Percentiles rank a stretch among this genome's conserved stretches.
phyloP scores from a whole-genome alignment of 495 filamentous ascomycete genomes.

The Neurospora pannonica region DNA sequence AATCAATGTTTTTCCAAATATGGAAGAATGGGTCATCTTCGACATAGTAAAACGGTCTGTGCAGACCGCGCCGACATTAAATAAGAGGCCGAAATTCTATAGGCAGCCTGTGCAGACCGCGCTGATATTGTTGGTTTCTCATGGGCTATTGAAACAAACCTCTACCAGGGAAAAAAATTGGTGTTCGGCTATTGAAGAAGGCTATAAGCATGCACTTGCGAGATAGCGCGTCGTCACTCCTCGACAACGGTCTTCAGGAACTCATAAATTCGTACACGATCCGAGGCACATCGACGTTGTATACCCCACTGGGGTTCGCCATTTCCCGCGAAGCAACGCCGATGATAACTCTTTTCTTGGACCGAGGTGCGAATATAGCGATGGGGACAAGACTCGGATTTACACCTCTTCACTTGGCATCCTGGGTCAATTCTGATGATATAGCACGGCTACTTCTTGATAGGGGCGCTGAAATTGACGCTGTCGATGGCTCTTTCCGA shows the following conservation, averaged over 20 bases:
- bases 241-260: background rate
- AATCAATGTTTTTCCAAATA: no score
- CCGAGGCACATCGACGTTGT: no score
- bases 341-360: background rate
- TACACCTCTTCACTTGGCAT: background rate
- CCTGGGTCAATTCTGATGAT: background rate
- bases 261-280: background rate
- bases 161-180: background rate
- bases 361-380: background rate
- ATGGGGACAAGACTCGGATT: background rate
- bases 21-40: no score
- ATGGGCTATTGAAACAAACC: background rate
- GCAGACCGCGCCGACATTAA: no score
- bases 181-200: background rate
- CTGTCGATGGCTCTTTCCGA: background rate
- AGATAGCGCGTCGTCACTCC: background rate
- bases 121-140: background rate
- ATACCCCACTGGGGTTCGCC: background rate
- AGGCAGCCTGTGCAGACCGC: no score
- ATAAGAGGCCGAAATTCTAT: no score
- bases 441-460: background rate
- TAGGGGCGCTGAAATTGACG: background rate
- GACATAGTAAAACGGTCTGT: no score
- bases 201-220: background rate
- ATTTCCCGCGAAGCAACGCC: rapidly evolving